Evolutionary conservation across 495 filamentous ascomycete genomes (phyloP).

Genomic region (Penicillium bialowiezense): DNA sequence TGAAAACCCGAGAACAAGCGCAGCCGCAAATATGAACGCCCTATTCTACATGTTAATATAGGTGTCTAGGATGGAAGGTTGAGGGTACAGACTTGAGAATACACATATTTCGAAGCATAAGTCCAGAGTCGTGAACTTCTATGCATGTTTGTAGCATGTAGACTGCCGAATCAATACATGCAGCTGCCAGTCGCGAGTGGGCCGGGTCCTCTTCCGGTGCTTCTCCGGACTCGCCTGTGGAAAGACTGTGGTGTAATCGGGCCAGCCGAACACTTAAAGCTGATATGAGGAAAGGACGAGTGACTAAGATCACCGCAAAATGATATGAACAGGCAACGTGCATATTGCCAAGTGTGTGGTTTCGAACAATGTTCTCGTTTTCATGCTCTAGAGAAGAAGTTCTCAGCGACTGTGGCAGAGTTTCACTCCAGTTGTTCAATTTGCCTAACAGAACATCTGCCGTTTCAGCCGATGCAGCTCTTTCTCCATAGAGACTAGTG

Average conservation of each 20-base stretch:
- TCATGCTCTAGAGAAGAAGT: constrained; percentile 15
- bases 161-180: constrained; percentile 39
- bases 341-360: constrained; percentile 35
- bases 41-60: constrained; percentile 18
- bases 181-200: constrained; percentile 32
- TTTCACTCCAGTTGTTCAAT: constrained; percentile 35
- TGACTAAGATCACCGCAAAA: constrained; percentile 43
- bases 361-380: constrained; percentile 20
- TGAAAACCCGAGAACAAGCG: constrained; percentile 41
- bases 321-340: constrained; percentile 44
- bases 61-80: not conserved
- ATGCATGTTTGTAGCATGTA: constrained; percentile 43
- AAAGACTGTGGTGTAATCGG: constrained; percentile 27
- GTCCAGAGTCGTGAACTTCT: constrained; percentile 30
- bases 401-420: constrained; percentile 26
- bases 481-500: constrained; percentile 28
- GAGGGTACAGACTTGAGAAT: constrained; percentile 30
- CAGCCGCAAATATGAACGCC: constrained; percentile 42
- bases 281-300: constrained; percentile 40
- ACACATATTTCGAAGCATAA: constrained; percentile 37
- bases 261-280: constrained; percentile 35
- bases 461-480: constrained; percentile 28
- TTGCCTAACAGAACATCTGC: constrained; percentile 35
- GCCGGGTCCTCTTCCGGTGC: constrained; percentile 27
- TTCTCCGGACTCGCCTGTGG: constrained; percentile 1